Percentiles rank a stretch among this genome's conserved stretches.
Conservation (phyloP, 2,329 filamentous ascomycete species). For the Penicillium sp. region DNA sequence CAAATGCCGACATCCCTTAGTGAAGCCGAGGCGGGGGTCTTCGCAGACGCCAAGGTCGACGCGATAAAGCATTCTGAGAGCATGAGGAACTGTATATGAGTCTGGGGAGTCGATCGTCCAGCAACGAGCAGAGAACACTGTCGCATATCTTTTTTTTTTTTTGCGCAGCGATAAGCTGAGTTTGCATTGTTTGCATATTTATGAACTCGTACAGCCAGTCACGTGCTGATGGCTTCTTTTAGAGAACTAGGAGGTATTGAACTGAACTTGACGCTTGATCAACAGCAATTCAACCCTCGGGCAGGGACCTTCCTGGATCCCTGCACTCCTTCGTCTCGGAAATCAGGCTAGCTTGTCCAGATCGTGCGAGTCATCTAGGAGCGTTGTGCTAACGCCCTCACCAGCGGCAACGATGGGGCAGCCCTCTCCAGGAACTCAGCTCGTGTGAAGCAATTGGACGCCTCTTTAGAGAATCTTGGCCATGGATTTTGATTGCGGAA, state of each 20-base stretch:
- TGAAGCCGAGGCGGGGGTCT: constrained; percentile 52
- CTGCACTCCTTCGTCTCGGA: constrained; percentile 20
- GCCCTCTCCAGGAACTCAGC: constrained; percentile 13
- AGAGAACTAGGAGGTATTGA: background rate
- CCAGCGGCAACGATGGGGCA: background rate
- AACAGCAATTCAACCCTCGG: constrained; percentile 12
- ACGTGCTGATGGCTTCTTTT: constrained; percentile 3
- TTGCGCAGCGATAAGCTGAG: constrained; percentile 28
- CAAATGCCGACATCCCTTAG: constrained; percentile 86
- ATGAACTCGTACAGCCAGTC: background rate
- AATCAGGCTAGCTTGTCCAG: background rate
- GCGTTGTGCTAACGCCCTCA: background rate
- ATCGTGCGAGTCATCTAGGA: background rate
- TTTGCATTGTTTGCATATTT: constrained; percentile 42
- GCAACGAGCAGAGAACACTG: background rate
- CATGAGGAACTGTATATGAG: constrained; percentile 42
- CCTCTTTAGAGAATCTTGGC: constrained; percentile 21
- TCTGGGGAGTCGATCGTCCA: constrained; percentile 3
- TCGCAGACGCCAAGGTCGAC: constrained; percentile 48
- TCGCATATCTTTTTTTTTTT: constrained; percentile 20
- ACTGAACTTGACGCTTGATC: background rate
- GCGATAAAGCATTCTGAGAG: constrained; percentile 55
- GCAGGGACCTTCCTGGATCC: constrained; percentile 14
- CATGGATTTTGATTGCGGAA: constrained; percentile 10
- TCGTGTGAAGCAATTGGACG: constrained; percentile 11